A percentile compares a stretch with the other conserved stretches of the same genome.
These are phyloP conservation scores for Malassezia yamatoensis DNA, from an alignment of 1,284 basidiomycete species.

Conservation along the genomic window DNA sequence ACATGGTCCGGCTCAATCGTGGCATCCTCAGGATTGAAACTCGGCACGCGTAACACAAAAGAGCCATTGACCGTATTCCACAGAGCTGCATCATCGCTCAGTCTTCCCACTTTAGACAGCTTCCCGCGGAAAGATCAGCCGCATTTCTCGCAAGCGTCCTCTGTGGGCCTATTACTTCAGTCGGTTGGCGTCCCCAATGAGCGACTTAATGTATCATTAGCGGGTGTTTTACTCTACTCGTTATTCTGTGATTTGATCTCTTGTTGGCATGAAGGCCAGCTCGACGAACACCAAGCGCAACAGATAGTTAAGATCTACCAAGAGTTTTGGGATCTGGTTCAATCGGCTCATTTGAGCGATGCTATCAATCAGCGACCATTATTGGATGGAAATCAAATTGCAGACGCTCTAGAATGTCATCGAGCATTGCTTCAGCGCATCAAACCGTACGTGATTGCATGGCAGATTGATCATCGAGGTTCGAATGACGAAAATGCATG, in stretches of 20 bases:
- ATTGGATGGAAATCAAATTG: constrained; percentile 35
- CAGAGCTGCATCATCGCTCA: constrained; percentile 12
- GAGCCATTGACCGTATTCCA: constrained; percentile 25
- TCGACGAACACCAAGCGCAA: constrained; percentile 4
- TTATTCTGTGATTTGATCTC: constrained; percentile 21
- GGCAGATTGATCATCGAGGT: constrained; percentile 26
- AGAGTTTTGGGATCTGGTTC: constrained; percentile 23
- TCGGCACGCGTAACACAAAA: constrained; percentile 33
- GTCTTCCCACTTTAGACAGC: constrained; percentile 7
- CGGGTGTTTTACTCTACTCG: constrained; percentile 22
- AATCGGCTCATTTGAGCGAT: constrained; percentile 15
- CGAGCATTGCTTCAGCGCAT: constrained; percentile 27
- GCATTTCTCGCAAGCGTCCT: neutral
- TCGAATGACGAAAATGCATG: constrained; percentile 16
- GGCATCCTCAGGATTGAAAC: constrained; percentile 36
- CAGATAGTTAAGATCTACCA: constrained; percentile 17
- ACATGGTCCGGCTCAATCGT: constrained; percentile 33
- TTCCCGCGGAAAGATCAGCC: constrained; percentile 12
- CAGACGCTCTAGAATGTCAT: constrained; percentile 21
- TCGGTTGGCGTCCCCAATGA: constrained; percentile 19
- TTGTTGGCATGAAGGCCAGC: neutral
- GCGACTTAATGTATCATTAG: constrained; percentile 18
- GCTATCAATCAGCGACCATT: constrained; percentile 24
- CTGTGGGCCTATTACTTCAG: constrained; percentile 25
- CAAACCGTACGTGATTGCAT: constrained; percentile 29